Evolutionary conservation across 192 early-diverging fungal species (phyloP).

Genomic region (Diversispora epigaea): DNA sequence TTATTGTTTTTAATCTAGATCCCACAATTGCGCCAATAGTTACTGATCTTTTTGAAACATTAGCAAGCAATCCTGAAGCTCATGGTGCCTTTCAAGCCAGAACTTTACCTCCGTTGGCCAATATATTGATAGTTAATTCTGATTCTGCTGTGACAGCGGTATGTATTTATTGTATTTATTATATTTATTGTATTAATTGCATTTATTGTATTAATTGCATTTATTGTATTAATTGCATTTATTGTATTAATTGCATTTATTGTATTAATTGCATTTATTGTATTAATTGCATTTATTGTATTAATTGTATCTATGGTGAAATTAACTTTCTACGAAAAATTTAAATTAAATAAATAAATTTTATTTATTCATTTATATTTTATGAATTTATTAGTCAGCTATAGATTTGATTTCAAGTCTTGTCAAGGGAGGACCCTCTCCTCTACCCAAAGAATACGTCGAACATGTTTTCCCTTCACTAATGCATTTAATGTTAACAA

Average conservation of each 20-base stretch:
- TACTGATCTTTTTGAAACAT: conserved; percentile 72
- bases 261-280: conserved; percentile 11
- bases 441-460: conserved; percentile 69
- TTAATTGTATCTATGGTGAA: too few species aligned
- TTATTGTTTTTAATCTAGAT: conserved; percentile 43
- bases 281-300: background rate
- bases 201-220: background rate
- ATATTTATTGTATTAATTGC: background rate
- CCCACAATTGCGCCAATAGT: conserved; percentile 73
- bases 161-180: conserved; percentile 20
- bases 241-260: background rate
- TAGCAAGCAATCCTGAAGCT: conserved; percentile 68
- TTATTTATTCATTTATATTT: background rate
- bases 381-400: conserved; percentile 49
- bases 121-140: conserved; percentile 37
- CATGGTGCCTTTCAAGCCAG: conserved; percentile 67
- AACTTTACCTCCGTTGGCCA: conserved; percentile 69
- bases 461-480: conserved; percentile 79
- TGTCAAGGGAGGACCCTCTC: conserved; percentile 67
- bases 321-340: background rate
- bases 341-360: too few species aligned
- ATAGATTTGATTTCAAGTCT: conserved; percentile 75
- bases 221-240: conserved; percentile 18
- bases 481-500: conserved; percentile 68
- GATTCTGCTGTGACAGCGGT: conserved; percentile 45